Evolutionary conservation across 2,329 filamentous ascomycete genomes (phyloP).

Genomic region (Aspergillus awamori): DNA sequence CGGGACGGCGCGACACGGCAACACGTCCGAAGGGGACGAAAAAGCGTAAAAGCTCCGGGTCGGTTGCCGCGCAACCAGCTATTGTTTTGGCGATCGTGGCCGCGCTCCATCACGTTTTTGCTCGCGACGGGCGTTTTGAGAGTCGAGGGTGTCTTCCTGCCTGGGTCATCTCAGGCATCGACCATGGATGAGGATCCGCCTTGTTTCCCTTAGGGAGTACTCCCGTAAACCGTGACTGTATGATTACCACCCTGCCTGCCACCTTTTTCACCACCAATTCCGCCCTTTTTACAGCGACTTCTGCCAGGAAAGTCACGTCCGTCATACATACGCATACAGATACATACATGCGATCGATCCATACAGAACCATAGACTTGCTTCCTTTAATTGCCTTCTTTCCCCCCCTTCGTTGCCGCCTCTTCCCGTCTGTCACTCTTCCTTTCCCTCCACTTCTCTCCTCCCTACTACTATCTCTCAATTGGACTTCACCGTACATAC

Average conservation of each 20-base stretch:
- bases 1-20: conserved; percentile 23
- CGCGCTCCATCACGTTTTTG: conserved; percentile 22
- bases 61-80: conserved; percentile 55
- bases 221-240: conserved; percentile 20
- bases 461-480: conserved; percentile 3
- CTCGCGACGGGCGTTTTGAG: conserved; percentile 22
- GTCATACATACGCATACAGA: conserved; percentile 12
- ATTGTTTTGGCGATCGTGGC: conserved; percentile 24
- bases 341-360: conserved; percentile 8
- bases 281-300: background rate
- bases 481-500: conserved; percentile 16
- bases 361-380: conserved; percentile 8
- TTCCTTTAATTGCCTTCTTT: conserved; percentile 11
- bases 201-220: conserved; percentile 9
- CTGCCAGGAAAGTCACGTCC: conserved; percentile 6
- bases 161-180: conserved; percentile 19
- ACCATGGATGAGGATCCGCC: conserved; percentile 15
- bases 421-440: conserved; percentile 14
- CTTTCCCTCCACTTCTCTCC: conserved; percentile 18
- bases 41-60: conserved; percentile 13
- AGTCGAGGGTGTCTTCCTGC: conserved; percentile 17
- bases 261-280: background rate
- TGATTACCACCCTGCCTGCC: conserved; percentile 18
- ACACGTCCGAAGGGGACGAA: conserved; percentile 13
- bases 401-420: conserved; percentile 24